Conservation (phyloP, 2,329 filamentous ascomycete genomes). For the Exophiala calicioides region DNA sequence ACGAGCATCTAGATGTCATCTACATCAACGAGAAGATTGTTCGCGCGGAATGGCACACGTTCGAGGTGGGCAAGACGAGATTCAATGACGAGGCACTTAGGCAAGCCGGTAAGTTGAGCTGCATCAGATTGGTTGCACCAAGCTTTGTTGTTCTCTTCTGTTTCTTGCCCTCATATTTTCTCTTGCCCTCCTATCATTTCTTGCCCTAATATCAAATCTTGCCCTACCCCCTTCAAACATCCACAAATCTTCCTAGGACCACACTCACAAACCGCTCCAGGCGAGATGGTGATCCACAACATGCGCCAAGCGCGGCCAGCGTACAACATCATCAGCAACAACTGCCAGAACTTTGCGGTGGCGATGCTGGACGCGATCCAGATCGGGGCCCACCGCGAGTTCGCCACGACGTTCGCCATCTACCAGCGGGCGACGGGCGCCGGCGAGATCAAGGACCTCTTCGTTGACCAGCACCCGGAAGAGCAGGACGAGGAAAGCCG, state of each 20-base stretch:
- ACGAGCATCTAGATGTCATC: slow-evolving; percentile 16
- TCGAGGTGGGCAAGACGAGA: slow-evolving; percentile 13
- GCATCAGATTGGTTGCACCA: too few relatives aligned
- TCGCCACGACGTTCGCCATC: slow-evolving; percentile 14
- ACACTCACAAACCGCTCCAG: slow-evolving; percentile 4
- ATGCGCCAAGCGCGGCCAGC: slow-evolving; percentile 13
- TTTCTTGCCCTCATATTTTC: too few relatives aligned
- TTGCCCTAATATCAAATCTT: neutral
- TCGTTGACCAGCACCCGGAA: slow-evolving; percentile 10
- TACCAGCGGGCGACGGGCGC: slow-evolving; percentile 15
- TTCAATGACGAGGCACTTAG: slow-evolving; percentile 17
- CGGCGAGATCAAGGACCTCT: slow-evolving; percentile 13
- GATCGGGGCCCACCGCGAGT: slow-evolving; percentile 14
- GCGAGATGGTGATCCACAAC: slow-evolving; percentile 16
- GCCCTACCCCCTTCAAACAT: too few relatives aligned
- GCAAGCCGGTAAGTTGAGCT: slow-evolving; percentile 15
- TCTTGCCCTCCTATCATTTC: too few relatives aligned
- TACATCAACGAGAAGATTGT: slow-evolving; percentile 15
- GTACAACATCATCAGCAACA: slow-evolving; percentile 22
- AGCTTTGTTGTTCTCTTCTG: too few relatives aligned
- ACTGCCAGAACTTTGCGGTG: slow-evolving; percentile 18
- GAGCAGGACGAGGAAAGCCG: slow-evolving; percentile 10
- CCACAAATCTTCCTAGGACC: neutral
- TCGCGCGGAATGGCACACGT: slow-evolving; percentile 12
- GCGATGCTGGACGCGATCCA: slow-evolving; percentile 14